Conservation (phyloP, 768 basidiomycete species). For the Lactarius pseudohatsudake region DNA sequence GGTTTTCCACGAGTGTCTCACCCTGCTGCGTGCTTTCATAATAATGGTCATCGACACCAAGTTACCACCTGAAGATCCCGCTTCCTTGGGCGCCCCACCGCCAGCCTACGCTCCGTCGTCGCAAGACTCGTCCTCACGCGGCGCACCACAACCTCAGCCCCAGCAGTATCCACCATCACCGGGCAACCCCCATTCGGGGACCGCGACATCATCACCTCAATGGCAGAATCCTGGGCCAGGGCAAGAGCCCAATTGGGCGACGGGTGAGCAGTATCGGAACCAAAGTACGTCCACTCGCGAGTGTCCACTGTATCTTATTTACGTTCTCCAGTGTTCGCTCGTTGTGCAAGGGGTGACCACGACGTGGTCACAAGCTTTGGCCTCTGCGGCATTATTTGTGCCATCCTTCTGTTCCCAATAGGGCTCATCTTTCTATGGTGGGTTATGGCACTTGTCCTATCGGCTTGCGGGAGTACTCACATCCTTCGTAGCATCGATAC, state of each 20-base stretch:
- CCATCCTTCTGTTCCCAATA: slow-evolving; percentile 35
- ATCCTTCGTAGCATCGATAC: slow-evolving; percentile 28
- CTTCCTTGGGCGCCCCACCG: slow-evolving; percentile 10
- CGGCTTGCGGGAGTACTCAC: background rate
- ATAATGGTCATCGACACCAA: slow-evolving; percentile 28
- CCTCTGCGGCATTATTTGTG: slow-evolving; percentile 35
- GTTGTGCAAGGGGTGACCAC: slow-evolving; percentile 36
- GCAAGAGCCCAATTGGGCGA: slow-evolving; percentile 14
- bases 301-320: background rate
- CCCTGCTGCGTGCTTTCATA: background rate
- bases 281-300: slow-evolving; percentile 21
- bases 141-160: background rate
- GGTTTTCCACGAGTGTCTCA: background rate
- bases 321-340: slow-evolving; percentile 29
- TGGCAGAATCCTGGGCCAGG: slow-evolving; percentile 13
- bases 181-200: background rate
- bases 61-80: slow-evolving; percentile 17
- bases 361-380: slow-evolving; percentile 34
- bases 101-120: slow-evolving; percentile 21
- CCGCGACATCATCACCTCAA: slow-evolving; percentile 2
- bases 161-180: slow-evolving; percentile 20
- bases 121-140: background rate
- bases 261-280: slow-evolving; percentile 27
- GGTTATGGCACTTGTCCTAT: slow-evolving; percentile 3
- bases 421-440: slow-evolving; percentile 35